Evolutionary conservation across 2,329 filamentous ascomycete species (phyloP).

Genomic region (Colletotrichum chrysophilum): DNA sequence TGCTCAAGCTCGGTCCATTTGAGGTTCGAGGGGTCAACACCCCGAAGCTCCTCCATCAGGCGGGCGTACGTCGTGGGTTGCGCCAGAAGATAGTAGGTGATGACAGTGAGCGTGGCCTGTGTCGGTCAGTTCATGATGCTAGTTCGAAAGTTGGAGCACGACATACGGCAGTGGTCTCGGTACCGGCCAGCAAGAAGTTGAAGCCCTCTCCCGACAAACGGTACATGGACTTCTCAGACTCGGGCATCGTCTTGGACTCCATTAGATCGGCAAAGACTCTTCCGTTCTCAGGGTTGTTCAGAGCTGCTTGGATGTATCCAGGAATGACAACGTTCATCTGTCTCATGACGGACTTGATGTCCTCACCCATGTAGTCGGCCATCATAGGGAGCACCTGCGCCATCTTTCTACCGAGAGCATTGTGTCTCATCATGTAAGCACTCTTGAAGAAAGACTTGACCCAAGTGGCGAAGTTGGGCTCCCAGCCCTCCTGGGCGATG

Average conservation of each 20-base stretch:
- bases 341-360: slow-evolving; percentile 28
- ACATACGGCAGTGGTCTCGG: slow-evolving; percentile 49
- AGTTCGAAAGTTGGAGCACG: neutral
- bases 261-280: slow-evolving; percentile 32
- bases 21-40: slow-evolving; percentile 26
- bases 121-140: neutral
- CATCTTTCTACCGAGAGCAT: slow-evolving; percentile 29
- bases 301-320: slow-evolving; percentile 26
- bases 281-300: slow-evolving; percentile 26
- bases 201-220: slow-evolving; percentile 16
- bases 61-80: slow-evolving; percentile 25
- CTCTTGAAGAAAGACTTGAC: slow-evolving; percentile 34
- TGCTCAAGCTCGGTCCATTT: slow-evolving; percentile 38
- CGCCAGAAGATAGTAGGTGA: slow-evolving; percentile 32
- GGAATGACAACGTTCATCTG: slow-evolving; percentile 30
- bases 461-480: slow-evolving; percentile 39
- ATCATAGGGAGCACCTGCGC: slow-evolving; percentile 27
- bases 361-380: slow-evolving; percentile 27
- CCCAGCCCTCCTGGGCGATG: slow-evolving; percentile 33
- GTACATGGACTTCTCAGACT: slow-evolving; percentile 17
- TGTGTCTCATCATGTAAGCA: slow-evolving; percentile 37
- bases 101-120: slow-evolving; percentile 29
- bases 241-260: slow-evolving; percentile 23
- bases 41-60: slow-evolving; percentile 30
- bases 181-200: slow-evolving; percentile 56